These are phyloP conservation scores for Puccinellia tenuiflora DNA, from an alignment of 176 grass and related monocot genomes.

Conservation along the genomic window DNA sequence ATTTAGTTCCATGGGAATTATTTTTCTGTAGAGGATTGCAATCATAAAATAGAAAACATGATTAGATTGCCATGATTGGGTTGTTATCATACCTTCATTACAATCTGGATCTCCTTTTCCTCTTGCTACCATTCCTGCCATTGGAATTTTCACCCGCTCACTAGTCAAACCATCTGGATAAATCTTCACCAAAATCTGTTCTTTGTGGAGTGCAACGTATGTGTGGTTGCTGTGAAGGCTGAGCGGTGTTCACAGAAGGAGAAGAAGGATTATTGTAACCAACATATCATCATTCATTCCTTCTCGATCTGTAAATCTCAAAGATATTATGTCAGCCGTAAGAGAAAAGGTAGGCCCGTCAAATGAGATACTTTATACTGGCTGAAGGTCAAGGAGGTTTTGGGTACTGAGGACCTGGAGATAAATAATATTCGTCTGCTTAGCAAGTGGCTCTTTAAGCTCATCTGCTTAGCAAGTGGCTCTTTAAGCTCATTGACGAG, in stretches of 20 bases:
- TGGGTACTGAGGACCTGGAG: background rate
- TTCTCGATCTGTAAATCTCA: background rate
- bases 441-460: background rate
- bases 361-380: background rate
- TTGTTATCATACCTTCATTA: background rate
- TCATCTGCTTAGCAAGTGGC: background rate
- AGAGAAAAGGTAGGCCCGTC: background rate
- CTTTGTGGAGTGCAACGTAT: background rate
- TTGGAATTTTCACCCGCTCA: background rate
- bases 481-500: background rate
- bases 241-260: background rate
- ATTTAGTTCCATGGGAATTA: background rate
- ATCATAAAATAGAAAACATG: background rate
- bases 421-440: background rate
- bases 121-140: background rate
- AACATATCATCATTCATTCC: background rate
- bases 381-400: background rate
- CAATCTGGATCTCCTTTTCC: background rate
- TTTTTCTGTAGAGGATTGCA: background rate
- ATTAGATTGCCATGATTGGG: background rate
- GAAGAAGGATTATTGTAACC: background rate
- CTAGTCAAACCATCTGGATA: background rate
- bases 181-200: background rate
- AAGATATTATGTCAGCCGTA: background rate
- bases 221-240: background rate